Percentiles rank a stretch among this genome's conserved stretches.
These are phyloP conservation scores for Articulospora tetracladia DNA, from an alignment of 495 filamentous ascomycete species.

Conservation along the genomic window DNA sequence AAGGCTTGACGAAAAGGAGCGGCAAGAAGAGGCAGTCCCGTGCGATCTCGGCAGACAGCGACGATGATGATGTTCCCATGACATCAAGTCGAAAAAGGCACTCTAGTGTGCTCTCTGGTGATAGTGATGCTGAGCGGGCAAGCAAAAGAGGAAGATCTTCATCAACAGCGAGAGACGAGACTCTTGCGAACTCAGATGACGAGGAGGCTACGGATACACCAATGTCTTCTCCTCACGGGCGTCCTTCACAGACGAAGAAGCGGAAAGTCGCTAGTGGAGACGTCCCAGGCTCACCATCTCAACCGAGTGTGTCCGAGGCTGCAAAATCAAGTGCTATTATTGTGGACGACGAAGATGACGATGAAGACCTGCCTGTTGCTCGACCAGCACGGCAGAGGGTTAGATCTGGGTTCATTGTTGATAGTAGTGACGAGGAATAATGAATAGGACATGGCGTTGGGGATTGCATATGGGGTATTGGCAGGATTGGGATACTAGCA, in stretches of 20 bases:
- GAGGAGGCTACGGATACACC: conserved; percentile 27
- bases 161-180: conserved; percentile 10
- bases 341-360: conserved; percentile 10
- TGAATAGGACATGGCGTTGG: neutral
- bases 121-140: conserved; percentile 18
- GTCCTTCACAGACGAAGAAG: conserved; percentile 24
- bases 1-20: neutral
- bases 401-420: conserved; percentile 49
- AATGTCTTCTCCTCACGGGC: conserved; percentile 22
- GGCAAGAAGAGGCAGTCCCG: conserved; percentile 17
- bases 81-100: conserved; percentile 13
- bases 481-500: neutral
- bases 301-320: neutral
- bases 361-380: conserved; percentile 33
- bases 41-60: conserved; percentile 10
- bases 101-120: conserved; percentile 6
- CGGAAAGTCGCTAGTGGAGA: conserved; percentile 25
- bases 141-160: conserved; percentile 13
- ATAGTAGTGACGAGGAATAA: conserved; percentile 52
- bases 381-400: conserved; percentile 33
- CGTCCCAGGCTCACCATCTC: conserved; percentile 16
- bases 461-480: neutral
- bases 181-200: conserved; percentile 20
- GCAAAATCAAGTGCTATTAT: neutral
- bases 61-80: conserved; percentile 7